Conservation (phyloP, 495 filamentous ascomycete genomes). For the Penicillium cataractarum region DNA sequence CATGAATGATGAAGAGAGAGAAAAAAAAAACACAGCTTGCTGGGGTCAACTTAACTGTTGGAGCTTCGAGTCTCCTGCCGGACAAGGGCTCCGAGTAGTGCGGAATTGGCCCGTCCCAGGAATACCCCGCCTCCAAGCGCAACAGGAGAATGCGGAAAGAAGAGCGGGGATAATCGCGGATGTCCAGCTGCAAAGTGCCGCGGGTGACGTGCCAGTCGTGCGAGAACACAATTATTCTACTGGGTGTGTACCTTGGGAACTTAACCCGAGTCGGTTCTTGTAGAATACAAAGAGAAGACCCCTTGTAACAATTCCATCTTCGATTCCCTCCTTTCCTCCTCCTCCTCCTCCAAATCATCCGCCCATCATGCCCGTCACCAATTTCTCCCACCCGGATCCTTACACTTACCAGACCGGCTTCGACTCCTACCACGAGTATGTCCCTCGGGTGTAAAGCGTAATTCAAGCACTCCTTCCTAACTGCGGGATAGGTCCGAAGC, state of each 20-base stretch:
- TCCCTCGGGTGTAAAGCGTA: not conserved
- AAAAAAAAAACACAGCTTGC: not conserved
- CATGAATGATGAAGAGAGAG: conserved; percentile 6
- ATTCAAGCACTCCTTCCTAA: not conserved
- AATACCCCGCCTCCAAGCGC: conserved; percentile 30
- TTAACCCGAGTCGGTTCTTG: not conserved
- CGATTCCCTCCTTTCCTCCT: not conserved
- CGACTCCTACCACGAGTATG: conserved; percentile 62
- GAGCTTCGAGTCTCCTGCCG: conserved; percentile 6
- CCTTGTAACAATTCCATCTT: conserved; percentile 6
- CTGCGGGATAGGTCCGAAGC: conserved; percentile 47
- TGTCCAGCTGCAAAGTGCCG: conserved; percentile 6
- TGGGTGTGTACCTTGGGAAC: not conserved
- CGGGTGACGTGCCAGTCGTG: conserved; percentile 9
- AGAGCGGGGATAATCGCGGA: conserved; percentile 26
- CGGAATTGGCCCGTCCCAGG: conserved; percentile 33
- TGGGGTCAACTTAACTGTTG: conserved; percentile 15
- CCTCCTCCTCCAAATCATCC: not conserved
- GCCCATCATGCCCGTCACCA: conserved; percentile 56
- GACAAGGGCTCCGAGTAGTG: conserved; percentile 12
- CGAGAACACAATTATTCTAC: too few relatives aligned
- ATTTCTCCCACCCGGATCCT: conserved; percentile 57
- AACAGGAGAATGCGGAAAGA: conserved; percentile 20
- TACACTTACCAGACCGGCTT: conserved; percentile 64
- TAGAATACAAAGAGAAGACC: conserved; percentile 7